Evolutionary conservation across 129 eudicot genomes (phyloP), one percentile per base, ranked within the genome.

Genomic region (Chrysanthemum lavandulifolium): DNA sequence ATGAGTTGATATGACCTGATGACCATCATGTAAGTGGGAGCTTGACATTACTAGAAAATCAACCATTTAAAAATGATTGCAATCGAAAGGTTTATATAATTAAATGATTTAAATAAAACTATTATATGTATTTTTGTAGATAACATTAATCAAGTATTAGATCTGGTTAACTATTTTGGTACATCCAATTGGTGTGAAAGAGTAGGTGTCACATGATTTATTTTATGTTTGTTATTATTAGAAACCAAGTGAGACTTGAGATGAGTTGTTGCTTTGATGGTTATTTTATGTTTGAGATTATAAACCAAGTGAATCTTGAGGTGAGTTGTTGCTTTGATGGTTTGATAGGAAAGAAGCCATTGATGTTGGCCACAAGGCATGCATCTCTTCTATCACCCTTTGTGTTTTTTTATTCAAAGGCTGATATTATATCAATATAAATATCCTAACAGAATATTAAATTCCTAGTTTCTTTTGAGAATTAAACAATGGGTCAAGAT

Each of bases 301-400:
- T 18, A 77, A 77, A 61, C 64, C 61, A 77, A 77, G 76, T 77
- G 76, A 52, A 77, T 77, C 76, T 70, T 52, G 33, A 70, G 81
- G 72, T 77, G 81, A 70, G 81, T 70, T 77, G 81, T 70, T 70
- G 72, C 72, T 19, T 77, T 62, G 58, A 77, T 77, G 71, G 72
- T 63, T 61, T 62, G 76, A 70, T 70, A 23, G 57, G 76, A 77
- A 77, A 77, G 76, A 77, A 70, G 66, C 71, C 65, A 70, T 61
- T 33, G 76, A 77, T 77, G 72, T 52, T 69, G 53, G 81, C 72
- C 76, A 70, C 59, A 63, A 61, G 49, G 53, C 58, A 70, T 77
- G 66, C 76, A 77, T 77, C 71, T 27, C 40, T 71, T 62, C 61
- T 48, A 73, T 48, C 57, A 72, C 11, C n/a, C 50, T 49, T 62